Conservation (phyloP, 1,284 basidiomycete species). For the Bjerkandera adusta region DNA sequence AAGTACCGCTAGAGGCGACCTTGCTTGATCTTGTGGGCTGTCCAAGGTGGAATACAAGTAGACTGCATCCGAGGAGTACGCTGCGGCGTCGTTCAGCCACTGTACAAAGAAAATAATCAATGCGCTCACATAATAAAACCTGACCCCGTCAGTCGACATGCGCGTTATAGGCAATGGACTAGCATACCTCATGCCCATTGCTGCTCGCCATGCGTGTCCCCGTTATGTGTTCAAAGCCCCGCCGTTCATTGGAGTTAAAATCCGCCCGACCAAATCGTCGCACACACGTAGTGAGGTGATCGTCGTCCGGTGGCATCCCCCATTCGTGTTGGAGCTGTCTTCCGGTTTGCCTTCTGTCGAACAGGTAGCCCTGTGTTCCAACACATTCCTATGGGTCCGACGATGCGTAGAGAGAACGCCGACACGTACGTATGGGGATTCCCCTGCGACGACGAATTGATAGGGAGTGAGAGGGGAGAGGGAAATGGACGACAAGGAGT, state of each 20-base stretch:
- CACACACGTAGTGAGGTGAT: constrained; percentile 75
- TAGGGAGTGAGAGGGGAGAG: constrained; percentile 71
- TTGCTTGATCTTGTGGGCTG: constrained; percentile 34
- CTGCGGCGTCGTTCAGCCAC: constrained; percentile 34
- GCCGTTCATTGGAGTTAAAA: constrained; percentile 33
- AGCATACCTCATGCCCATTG: constrained; percentile 74
- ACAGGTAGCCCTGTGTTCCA: constrained; percentile 71
- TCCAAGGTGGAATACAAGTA: constrained; percentile 83
- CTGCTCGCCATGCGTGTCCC: constrained; percentile 74
- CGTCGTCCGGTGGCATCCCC: constrained; percentile 54
- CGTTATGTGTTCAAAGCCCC: constrained; percentile 66
- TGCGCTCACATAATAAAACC: constrained; percentile 53
- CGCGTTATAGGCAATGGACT: too few relatives aligned
- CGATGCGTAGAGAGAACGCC: neutral
- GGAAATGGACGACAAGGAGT: constrained; percentile 63
- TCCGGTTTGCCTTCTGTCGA: constrained; percentile 80
- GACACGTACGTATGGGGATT: constrained; percentile 58
- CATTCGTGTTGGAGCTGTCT: constrained; percentile 68
- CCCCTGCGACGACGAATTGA: constrained; percentile 74
- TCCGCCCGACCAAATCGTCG: constrained; percentile 71
- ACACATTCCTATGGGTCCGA: neutral
- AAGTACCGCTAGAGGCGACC: neutral
- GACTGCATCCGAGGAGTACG: constrained; percentile 77
- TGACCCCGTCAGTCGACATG: too few relatives aligned
- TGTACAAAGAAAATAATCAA: neutral